Evolutionary conservation across 2,329 filamentous ascomycete species (phyloP).

Genomic region (Phialophora tarda): DNA sequence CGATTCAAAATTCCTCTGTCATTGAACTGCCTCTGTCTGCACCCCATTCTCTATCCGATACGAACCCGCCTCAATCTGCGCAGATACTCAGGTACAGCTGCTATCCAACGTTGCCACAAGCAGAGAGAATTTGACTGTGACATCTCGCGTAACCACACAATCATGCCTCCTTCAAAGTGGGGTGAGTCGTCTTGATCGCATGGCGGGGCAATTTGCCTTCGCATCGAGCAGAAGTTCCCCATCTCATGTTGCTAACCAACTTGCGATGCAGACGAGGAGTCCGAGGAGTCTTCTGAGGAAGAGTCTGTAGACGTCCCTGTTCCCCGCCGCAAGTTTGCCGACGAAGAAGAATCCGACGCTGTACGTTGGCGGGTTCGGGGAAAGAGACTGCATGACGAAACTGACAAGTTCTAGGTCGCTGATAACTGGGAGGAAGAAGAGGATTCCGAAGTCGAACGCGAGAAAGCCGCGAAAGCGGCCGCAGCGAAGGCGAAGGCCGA

Average conservation of each 20-base stretch:
- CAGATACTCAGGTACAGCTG: background rate
- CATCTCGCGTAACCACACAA: constrained; percentile 32
- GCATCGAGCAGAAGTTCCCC: background rate
- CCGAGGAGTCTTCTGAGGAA: constrained; percentile 46
- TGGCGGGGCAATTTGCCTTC: constrained; percentile 5
- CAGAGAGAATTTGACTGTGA: background rate
- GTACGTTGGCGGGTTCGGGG: constrained; percentile 56
- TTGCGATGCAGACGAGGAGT: constrained; percentile 55
- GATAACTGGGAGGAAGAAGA: constrained; percentile 97
- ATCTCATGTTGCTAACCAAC: background rate
- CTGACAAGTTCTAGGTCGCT: constrained; percentile 67
- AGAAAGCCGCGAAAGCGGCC: constrained; percentile 86
- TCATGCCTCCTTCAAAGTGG: constrained; percentile 57
- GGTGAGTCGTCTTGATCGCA: constrained; percentile 47
- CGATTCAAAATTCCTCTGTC: constrained; percentile 3
- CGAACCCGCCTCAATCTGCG: background rate
- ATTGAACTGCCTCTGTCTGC: background rate
- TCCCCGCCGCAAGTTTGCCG: constrained; percentile 77
- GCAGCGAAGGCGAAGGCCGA: constrained; percentile 89
- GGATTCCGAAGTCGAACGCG: constrained; percentile 94
- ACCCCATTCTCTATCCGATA: background rate
- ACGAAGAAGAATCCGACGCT: constrained; percentile 85
- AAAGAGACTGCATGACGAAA: constrained; percentile 8
- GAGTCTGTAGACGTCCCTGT: constrained; percentile 45
- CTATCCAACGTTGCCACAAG: background rate